Evolutionary conservation across 2,329 filamentous ascomycete species (phyloP).

Genomic region (Phyllosticta citribraziliensis): DNA sequence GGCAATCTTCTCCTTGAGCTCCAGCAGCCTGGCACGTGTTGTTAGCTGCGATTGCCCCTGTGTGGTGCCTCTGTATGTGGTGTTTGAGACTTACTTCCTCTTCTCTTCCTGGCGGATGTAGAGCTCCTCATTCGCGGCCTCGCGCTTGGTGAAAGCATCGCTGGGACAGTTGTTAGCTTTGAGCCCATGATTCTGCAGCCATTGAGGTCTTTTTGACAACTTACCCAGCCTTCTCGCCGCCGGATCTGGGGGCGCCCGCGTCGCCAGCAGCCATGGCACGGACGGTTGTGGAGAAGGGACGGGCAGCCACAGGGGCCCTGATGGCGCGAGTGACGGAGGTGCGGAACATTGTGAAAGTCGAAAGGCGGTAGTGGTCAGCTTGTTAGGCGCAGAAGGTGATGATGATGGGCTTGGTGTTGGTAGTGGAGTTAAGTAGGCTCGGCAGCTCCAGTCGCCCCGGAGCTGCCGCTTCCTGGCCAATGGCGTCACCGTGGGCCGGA

Average conservation of each 20-base stretch:
- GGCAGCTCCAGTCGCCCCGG: neutral
- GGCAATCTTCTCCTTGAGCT: constrained; percentile 58
- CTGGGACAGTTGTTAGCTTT: constrained; percentile 36
- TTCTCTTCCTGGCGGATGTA: constrained; percentile 81
- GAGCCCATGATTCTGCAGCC: neutral
- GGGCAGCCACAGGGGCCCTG: constrained; percentile 26
- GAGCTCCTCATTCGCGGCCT: constrained; percentile 75
- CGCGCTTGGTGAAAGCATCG: constrained; percentile 86
- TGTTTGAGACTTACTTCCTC: constrained; percentile 53
- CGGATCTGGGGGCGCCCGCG: constrained; percentile 32
- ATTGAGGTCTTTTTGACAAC: constrained; percentile 6
- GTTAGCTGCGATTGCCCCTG: neutral
- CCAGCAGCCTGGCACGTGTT: constrained; percentile 45
- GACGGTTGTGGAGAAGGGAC: constrained; percentile 34
- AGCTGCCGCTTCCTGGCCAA: constrained; percentile 2
- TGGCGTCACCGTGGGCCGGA: neutral
- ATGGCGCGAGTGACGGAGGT: constrained; percentile 31
- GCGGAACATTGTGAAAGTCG: constrained; percentile 24
- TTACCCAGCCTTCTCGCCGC: constrained; percentile 29
- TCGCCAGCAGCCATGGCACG: constrained; percentile 35
- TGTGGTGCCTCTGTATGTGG: neutral
- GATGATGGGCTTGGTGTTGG: constrained; percentile 11
- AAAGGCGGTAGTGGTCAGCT: neutral
- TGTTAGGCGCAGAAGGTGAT: constrained; percentile 8
- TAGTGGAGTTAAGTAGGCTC: neutral